Percentiles rank a stretch among this genome's conserved stretches.
phyloP scores from a whole-genome alignment of 2,329 filamentous ascomycete species.

The Penicillium brevicompactum region DNA sequence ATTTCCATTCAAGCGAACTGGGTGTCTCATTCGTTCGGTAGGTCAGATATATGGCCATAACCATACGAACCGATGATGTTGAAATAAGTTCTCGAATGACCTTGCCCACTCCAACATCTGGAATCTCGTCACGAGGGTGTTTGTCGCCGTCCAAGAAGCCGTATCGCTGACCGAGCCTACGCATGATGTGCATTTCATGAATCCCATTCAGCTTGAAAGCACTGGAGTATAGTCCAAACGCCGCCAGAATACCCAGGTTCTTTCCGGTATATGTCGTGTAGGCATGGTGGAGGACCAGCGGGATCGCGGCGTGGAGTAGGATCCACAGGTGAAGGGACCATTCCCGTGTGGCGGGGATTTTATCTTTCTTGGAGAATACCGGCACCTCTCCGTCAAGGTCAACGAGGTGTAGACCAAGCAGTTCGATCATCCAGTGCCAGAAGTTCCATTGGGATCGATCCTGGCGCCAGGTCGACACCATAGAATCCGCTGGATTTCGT shows the following conservation, averaged over 20 bases:
- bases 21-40: constrained; percentile 24
- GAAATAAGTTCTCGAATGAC: constrained; percentile 34
- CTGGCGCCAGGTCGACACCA: constrained; percentile 16
- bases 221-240: constrained; percentile 39
- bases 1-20: constrained; percentile 24
- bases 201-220: constrained; percentile 43
- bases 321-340: constrained; percentile 42
- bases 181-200: constrained; percentile 40
- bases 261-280: constrained; percentile 29
- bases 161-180: constrained; percentile 37
- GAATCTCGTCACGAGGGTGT: constrained; percentile 45
- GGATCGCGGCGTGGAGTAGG: constrained; percentile 39
- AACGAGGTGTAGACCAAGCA: constrained; percentile 21
- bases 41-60: constrained; percentile 33
- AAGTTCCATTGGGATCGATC: constrained; percentile 13
- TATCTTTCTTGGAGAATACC: constrained; percentile 43
- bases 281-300: constrained; percentile 40
- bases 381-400: constrained; percentile 34
- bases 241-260: constrained; percentile 29
- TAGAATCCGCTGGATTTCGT: constrained; percentile 12
- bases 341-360: constrained; percentile 40
- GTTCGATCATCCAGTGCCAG: constrained; percentile 14
- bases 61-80: constrained; percentile 31
- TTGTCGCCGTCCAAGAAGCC: constrained; percentile 50
- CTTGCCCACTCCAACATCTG: constrained; percentile 39